phyloP scores from a whole-genome alignment of 1,284 basidiomycete species.

The Volvariella volvacea region DNA sequence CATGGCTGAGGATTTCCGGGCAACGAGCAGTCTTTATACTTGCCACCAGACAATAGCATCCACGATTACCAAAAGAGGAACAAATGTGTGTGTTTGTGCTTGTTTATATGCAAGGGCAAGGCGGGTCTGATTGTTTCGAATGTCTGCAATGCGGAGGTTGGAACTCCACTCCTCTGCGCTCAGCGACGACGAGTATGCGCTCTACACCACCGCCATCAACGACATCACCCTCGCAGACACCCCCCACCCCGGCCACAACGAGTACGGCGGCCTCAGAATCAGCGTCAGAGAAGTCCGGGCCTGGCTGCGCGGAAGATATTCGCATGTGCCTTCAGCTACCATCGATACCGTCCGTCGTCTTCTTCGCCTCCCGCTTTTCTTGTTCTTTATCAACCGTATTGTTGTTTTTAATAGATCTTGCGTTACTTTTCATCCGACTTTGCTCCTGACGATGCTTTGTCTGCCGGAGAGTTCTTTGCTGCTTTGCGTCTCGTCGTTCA shows the following conservation, averaged over 20 bases:
- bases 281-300: conserved; percentile 62
- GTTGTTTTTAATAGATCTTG: conserved; percentile 44
- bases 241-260: conserved; percentile 22
- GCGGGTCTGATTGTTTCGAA: too few species aligned
- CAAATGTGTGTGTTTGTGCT: background rate
- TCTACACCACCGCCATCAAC: conserved; percentile 53
- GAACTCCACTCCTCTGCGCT: conserved; percentile 68
- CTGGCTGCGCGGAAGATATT: conserved; percentile 67
- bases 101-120: too few species aligned
- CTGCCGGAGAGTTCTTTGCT: conserved; percentile 71
- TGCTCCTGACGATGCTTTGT: conserved; percentile 42
- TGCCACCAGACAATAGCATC: background rate
- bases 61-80: background rate
- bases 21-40: background rate
- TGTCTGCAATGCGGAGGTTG: conserved; percentile 45
- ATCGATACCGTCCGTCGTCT: conserved; percentile 49
- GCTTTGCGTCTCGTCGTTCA: conserved; percentile 60
- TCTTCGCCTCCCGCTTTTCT: conserved; percentile 1
- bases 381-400: conserved; percentile 2
- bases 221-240: conserved; percentile 42
- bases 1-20: background rate
- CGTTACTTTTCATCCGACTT: conserved; percentile 52
- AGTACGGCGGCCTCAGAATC: conserved; percentile 45
- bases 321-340: conserved; percentile 38
- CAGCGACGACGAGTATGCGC: conserved; percentile 59